Conservation (phyloP, 176 grass and related monocot genomes). For the Melocanna baccifera region DNA sequence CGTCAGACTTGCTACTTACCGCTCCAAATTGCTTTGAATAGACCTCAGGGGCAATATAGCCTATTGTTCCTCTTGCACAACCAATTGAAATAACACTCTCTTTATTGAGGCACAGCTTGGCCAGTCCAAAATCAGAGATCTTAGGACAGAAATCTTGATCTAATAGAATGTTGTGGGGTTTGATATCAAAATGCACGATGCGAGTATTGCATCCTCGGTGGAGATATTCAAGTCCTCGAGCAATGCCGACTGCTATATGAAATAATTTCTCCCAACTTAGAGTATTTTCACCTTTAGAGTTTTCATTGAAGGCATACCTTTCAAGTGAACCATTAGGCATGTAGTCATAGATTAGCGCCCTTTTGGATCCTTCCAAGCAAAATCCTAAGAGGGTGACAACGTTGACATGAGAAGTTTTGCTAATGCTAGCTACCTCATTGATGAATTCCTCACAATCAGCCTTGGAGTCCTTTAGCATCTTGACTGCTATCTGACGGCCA, state of each 20-base stretch:
- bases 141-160: conserved; percentile 42
- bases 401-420: conserved; percentile 51
- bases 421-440: conserved; percentile 43
- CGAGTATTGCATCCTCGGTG: conserved; percentile 39
- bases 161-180: conserved; percentile 38
- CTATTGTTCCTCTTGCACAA: conserved; percentile 37
- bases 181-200: conserved; percentile 46
- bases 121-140: conserved; percentile 43
- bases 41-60: conserved; percentile 32
- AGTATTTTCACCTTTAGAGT: background rate
- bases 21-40: conserved; percentile 33
- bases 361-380: conserved; percentile 36
- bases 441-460: conserved; percentile 40
- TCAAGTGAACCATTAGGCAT: conserved; percentile 48
- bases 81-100: conserved; percentile 31
- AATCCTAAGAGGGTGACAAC: conserved; percentile 40
- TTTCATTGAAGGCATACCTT: background rate
- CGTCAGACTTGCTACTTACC: conserved; percentile 51
- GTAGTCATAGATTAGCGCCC: conserved; percentile 46
- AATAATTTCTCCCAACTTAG: conserved; percentile 42
- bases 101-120: conserved; percentile 24
- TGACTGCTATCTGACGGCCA: conserved; percentile 16
- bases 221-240: conserved; percentile 43
- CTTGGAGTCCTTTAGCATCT: conserved; percentile 30
- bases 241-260: conserved; percentile 45